Evolutionary conservation across 257 asterid genomes (phyloP).

Genomic region (Scutellaria barbata): DNA sequence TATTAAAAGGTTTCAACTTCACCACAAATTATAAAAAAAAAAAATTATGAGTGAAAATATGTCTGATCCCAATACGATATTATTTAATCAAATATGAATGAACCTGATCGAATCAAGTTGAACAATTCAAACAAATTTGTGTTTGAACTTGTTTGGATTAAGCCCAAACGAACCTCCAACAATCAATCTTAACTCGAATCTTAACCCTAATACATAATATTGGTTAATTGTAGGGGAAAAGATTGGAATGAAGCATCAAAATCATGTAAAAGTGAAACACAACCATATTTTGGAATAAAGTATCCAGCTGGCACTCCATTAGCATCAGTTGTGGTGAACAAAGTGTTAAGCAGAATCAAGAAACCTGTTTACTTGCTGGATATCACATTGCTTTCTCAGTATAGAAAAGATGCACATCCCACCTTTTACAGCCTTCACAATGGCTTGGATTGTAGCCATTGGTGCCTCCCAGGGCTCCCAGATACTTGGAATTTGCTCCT

Average conservation of each 20-base stretch:
- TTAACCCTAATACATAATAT: too few species aligned
- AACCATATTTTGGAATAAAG: slow-evolving; percentile 58
- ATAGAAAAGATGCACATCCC: slow-evolving; percentile 90
- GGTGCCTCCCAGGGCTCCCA: slow-evolving; percentile 98
- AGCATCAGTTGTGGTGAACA: slow-evolving; percentile 62
- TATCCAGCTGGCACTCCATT: slow-evolving; percentile 73
- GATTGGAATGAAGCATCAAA: slow-evolving; percentile 74
- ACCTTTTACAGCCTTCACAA: slow-evolving; percentile 55
- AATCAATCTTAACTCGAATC: too few species aligned
- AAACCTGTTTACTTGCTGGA: slow-evolving; percentile 81
- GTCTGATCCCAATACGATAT: too few species aligned
- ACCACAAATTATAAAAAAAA: too few species aligned
- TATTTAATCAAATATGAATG: too few species aligned
- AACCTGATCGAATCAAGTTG: too few species aligned
- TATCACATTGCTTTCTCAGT: slow-evolving; percentile 73
- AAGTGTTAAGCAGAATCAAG: slow-evolving; percentile 74
- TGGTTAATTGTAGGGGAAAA: slow-evolving; percentile 50
- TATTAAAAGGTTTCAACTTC: too few species aligned
- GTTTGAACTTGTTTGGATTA: too few species aligned
- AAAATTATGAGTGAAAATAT: too few species aligned
- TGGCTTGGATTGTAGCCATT: slow-evolving; percentile 91
- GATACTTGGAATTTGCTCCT: slow-evolving; percentile 91
- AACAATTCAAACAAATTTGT: too few species aligned
- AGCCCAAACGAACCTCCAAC: too few species aligned
- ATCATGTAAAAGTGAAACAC: slow-evolving; percentile 67